These are phyloP conservation scores for Colletotrichum sp. DNA, from an alignment of 2,329 filamentous ascomycete species.

Conservation along the genomic window DNA sequence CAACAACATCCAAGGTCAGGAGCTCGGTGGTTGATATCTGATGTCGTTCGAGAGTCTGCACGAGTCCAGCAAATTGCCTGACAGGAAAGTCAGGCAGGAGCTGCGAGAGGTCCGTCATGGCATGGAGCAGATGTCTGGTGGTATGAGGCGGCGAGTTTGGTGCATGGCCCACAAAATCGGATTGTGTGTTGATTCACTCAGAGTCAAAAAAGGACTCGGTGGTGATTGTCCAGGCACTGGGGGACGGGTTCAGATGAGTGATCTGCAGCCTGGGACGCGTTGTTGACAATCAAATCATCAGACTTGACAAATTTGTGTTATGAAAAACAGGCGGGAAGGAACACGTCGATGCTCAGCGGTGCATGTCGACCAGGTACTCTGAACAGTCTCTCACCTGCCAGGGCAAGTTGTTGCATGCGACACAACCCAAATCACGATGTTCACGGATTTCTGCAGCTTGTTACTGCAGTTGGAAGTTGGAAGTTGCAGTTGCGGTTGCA, in stretches of 20 bases:
- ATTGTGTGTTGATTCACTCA: neutral
- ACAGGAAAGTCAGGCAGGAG: slow-evolving; percentile 82
- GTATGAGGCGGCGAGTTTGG: neutral
- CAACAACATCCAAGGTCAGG: slow-evolving; percentile 79
- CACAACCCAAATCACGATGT: neutral
- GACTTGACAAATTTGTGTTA: neutral
- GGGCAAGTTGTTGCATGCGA: neutral
- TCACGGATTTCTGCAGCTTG: neutral
- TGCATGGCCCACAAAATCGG: neutral
- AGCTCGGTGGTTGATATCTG: slow-evolving; percentile 82
- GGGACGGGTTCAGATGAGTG: neutral
- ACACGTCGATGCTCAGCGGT: neutral
- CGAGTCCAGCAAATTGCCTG: slow-evolving; percentile 73
- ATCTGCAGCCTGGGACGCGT: neutral
- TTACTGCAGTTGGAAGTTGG: neutral
- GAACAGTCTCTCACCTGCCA: neutral
- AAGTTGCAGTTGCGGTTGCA: neutral
- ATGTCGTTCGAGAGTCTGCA: slow-evolving; percentile 81
- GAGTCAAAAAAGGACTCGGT: neutral
- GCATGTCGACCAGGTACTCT: neutral
- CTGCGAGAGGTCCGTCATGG: slow-evolving; percentile 86
- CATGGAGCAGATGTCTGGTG: neutral
- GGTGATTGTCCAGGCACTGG: neutral
- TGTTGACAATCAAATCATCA: neutral
- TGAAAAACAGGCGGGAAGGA: neutral